Evolutionary conservation across 2,329 filamentous ascomycete species (phyloP).

Genomic region (Lecanicillium sp.): DNA sequence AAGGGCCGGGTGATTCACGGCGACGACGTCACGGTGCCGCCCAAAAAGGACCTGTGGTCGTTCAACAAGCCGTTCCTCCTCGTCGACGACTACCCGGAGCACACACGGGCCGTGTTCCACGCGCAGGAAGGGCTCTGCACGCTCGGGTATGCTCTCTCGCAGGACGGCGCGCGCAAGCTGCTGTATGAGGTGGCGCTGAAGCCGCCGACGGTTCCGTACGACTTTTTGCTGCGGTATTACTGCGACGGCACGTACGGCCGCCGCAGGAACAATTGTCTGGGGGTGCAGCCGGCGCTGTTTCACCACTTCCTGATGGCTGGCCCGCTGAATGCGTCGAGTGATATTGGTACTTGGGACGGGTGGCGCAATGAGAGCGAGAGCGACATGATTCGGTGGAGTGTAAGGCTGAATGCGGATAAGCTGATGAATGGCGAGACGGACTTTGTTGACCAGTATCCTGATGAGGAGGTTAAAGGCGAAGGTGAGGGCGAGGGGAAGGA

Average conservation of each 20-base stretch:
- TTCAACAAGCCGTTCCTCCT: constrained; percentile 27
- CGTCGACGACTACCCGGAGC: constrained; percentile 24
- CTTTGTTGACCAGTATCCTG: constrained; percentile 15
- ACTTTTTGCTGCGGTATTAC: constrained; percentile 37
- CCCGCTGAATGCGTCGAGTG: constrained; percentile 21
- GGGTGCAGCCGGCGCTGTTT: constrained; percentile 35
- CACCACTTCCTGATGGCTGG: constrained; percentile 36
- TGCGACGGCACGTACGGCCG: constrained; percentile 31
- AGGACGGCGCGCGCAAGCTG: constrained; percentile 32
- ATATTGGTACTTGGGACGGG: constrained; percentile 26
- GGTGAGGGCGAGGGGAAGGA: too few species aligned
- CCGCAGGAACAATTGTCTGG: constrained; percentile 29
- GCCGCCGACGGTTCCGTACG: constrained; percentile 29
- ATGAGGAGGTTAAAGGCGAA: too few species aligned
- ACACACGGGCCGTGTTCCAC: constrained; percentile 37
- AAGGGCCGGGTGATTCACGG: constrained; percentile 22
- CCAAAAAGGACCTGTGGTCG: constrained; percentile 22
- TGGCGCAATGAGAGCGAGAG: constrained; percentile 22
- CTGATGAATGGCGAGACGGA: constrained; percentile 25
- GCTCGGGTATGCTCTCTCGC: constrained; percentile 36
- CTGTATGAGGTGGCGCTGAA: constrained; percentile 35
- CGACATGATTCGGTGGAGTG: constrained; percentile 30
- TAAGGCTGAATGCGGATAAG: constrained; percentile 30
- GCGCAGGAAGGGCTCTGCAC: constrained; percentile 31
- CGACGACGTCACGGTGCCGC: constrained; percentile 28